These are phyloP conservation scores for Dryas integrifolia DNA, from an alignment of 331 rosid species.

Conservation along the genomic window DNA sequence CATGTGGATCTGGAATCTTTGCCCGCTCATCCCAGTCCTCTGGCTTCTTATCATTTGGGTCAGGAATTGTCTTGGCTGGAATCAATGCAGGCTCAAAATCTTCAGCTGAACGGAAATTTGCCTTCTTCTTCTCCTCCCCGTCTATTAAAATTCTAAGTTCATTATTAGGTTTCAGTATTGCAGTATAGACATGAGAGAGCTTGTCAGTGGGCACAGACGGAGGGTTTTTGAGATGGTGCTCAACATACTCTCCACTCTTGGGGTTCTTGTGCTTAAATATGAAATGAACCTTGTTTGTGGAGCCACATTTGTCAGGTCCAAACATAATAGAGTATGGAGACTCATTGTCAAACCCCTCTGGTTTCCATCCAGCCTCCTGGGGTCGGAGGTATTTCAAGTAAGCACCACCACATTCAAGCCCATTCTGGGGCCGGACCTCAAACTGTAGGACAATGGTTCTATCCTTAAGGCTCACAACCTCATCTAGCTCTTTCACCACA, in stretches of 20 bases:
- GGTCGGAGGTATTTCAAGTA: constrained; percentile 86
- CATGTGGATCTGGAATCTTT: constrained; percentile 77
- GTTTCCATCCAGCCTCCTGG: constrained; percentile 82
- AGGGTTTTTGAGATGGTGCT: constrained; percentile 84
- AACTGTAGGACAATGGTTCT: constrained; percentile 78
- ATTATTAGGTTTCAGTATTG: constrained; percentile 60
- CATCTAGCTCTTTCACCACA: constrained; percentile 59
- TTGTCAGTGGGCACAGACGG: constrained; percentile 87
- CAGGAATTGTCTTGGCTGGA: constrained; percentile 77
- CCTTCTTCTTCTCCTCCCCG: constrained; percentile 83
- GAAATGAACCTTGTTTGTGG: constrained; percentile 95
- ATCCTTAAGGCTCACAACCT: constrained; percentile 54
- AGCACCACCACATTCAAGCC: constrained; percentile 98
- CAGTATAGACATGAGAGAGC: constrained; percentile 84
- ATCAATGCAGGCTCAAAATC: constrained; percentile 90
- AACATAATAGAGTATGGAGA: constrained; percentile 89
- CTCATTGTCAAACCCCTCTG: constrained; percentile 66
- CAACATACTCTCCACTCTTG: constrained; percentile 73
- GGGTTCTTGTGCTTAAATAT: constrained; percentile 93
- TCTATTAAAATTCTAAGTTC: constrained; percentile 63
- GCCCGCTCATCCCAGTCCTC: constrained; percentile 91
- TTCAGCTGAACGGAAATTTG: constrained; percentile 61
- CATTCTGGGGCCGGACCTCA: constrained; percentile 85
- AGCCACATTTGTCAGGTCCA: constrained; percentile 94
- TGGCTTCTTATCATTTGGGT: constrained; percentile 85